Conservation (phyloP, 2,329 filamentous ascomycete species). For the Colletotrichum shisoi region DNA sequence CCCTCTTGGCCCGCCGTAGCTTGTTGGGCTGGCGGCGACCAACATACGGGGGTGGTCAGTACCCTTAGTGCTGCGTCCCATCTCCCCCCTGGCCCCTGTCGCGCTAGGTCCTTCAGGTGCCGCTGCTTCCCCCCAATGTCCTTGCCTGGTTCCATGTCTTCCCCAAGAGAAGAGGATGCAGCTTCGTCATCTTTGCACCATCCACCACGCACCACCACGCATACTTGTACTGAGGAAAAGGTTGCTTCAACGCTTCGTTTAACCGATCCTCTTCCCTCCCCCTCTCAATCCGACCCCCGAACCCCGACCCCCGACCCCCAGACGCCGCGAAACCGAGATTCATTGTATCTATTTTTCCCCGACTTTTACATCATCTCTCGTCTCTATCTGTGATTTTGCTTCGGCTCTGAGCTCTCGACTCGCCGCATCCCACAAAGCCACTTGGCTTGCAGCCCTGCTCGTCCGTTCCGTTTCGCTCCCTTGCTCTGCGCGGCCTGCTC, state of each 20-base stretch:
- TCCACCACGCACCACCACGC: not conserved
- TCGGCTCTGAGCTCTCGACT: not conserved
- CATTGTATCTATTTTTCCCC: slow-evolving; percentile 5
- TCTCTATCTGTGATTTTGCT: not conserved
- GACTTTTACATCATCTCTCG: not conserved
- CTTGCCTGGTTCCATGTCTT: not conserved
- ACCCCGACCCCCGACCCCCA: not conserved
- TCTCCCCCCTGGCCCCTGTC: slow-evolving; percentile 12
- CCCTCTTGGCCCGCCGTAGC: slow-evolving; percentile 18
- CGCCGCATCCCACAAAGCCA: not conserved
- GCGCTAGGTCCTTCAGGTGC: slow-evolving; percentile 21
- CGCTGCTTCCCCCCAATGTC: not conserved
- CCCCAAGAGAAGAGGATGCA: slow-evolving; percentile 19
- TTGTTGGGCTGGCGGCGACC: slow-evolving; percentile 34
- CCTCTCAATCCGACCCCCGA: not conserved
- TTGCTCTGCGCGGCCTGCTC: slow-evolving; percentile 10
- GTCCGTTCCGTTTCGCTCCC: slow-evolving; percentile 14
- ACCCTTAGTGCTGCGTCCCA: not conserved
- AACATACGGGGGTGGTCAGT: slow-evolving; percentile 29
- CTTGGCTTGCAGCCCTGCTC: not conserved
- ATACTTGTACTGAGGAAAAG: slow-evolving; percentile 12
- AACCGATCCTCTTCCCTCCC: slow-evolving; percentile 1
- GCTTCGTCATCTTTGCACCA: slow-evolving; percentile 37
- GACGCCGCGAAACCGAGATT: slow-evolving; percentile 14
- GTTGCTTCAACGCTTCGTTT: not conserved